These are phyloP conservation scores for Vickermania ingenoplastis DNA, from an alignment of 208 protist species.

Conservation along the genomic window DNA sequence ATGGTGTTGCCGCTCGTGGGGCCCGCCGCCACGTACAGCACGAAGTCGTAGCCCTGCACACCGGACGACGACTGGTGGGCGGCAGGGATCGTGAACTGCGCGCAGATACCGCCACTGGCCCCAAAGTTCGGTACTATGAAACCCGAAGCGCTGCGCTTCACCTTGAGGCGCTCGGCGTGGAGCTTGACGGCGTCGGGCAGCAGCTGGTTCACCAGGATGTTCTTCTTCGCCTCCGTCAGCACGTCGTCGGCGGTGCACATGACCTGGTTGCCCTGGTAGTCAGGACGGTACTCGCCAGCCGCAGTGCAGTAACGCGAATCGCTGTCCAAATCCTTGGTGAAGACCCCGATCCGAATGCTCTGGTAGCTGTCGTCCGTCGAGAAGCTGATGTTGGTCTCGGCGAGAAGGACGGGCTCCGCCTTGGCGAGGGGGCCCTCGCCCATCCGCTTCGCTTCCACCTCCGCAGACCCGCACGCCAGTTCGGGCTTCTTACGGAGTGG, in stretches of 20 bases:
- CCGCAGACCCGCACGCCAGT: no score
- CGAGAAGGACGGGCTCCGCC: no score
- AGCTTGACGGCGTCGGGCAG: constrained; percentile 30
- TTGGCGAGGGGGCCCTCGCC: no score
- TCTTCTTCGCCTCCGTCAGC: constrained; percentile 23
- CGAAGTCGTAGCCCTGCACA: constrained; percentile 36
- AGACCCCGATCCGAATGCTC: constrained; percentile 31
- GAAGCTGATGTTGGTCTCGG: no score
- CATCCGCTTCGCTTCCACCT: no score
- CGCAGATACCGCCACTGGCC: constrained; percentile 7
- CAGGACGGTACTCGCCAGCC: constrained; percentile 6
- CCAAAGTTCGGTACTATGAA: constrained; percentile 10
- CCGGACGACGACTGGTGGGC: constrained; percentile 19
- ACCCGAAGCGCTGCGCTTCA: constrained; percentile 14
- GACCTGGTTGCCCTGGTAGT: constrained; percentile 10
- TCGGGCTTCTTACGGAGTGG: no score
- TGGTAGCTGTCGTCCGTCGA: constrained; percentile 16
- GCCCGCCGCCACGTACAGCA: constrained; percentile 57
- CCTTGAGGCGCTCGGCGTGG: constrained; percentile 40
- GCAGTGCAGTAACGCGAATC: constrained; percentile 24
- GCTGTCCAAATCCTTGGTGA: constrained; percentile 22
- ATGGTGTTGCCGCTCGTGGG: constrained; percentile 8
- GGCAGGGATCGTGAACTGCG: constrained; percentile 32
- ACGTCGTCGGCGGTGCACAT: constrained; percentile 18
- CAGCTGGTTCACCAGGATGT: constrained; percentile 12